Evolutionary conservation across 1,139 yeast genomes (phyloP).

Genomic region (Candida buenavistaensis): DNA sequence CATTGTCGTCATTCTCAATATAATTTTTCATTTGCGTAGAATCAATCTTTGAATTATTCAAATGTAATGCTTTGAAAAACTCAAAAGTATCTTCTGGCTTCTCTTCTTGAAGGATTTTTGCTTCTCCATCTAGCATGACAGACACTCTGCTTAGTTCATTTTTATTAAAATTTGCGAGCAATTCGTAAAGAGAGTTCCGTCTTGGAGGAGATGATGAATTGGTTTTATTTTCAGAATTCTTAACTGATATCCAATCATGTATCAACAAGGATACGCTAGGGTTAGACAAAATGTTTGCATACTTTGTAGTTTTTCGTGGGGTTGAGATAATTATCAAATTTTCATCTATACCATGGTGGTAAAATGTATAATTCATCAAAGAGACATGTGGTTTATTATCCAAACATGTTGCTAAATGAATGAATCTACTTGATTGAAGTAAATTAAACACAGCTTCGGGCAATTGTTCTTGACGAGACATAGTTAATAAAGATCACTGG

Average conservation of each 20-base stretch:
- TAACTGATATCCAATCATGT: constrained; percentile 83
- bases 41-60: constrained; percentile 68
- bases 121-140: constrained; percentile 75
- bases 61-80: constrained; percentile 58
- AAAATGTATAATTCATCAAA: constrained; percentile 83
- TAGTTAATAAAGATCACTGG: constrained; percentile 4
- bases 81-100: constrained; percentile 46
- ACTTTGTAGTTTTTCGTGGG: constrained; percentile 68
- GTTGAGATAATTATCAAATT: constrained; percentile 68
- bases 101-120: constrained; percentile 49
- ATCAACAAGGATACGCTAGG: constrained; percentile 77
- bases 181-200: constrained; percentile 53
- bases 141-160: constrained; percentile 74
- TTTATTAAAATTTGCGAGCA: constrained; percentile 72
- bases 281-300: constrained; percentile 60
- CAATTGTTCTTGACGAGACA: constrained; percentile 26
- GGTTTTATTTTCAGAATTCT: constrained; percentile 21
- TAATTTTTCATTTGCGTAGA: constrained; percentile 57
- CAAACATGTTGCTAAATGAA: constrained; percentile 79
- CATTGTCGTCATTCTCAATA: constrained; percentile 55
- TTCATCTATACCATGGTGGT: constrained; percentile 33
- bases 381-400: constrained; percentile 77
- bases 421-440: constrained; percentile 59
- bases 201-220: constrained; percentile 21
- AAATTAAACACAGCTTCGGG: constrained; percentile 59